Evolutionary conservation across 495 filamentous ascomycete genomes (phyloP).

Genomic region (Trichoderma orchidacearum): DNA sequence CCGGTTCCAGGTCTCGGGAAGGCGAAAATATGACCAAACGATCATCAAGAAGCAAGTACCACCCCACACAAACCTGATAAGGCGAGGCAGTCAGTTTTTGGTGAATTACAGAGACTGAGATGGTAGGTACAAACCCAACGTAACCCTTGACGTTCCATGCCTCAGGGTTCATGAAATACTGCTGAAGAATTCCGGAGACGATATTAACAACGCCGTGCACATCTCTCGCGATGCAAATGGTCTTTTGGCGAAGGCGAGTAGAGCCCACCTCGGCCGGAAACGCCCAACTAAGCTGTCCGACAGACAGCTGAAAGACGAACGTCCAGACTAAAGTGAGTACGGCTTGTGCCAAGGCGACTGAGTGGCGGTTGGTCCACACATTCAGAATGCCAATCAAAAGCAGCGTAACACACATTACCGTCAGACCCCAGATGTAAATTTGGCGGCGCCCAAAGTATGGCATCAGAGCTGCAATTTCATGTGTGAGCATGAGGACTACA

Average conservation of each 20-base stretch:
- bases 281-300: constrained; percentile 42
- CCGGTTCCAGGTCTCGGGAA: constrained; percentile 18
- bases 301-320: constrained; percentile 38
- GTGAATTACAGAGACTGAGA: too few relatives aligned
- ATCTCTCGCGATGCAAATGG: constrained; percentile 37
- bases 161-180: constrained; percentile 32
- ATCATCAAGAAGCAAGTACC: constrained; percentile 27
- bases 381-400: constrained; percentile 22
- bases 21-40: constrained; percentile 18
- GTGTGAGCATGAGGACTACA: too few relatives aligned
- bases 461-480: too few relatives aligned
- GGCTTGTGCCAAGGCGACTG: constrained; percentile 15
- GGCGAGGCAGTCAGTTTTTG: too few relatives aligned
- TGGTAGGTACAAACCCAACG: constrained; percentile 36
- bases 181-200: constrained; percentile 31
- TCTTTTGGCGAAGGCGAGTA: constrained; percentile 38
- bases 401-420: constrained; percentile 19
- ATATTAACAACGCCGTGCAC: constrained; percentile 35
- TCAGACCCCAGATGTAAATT: constrained; percentile 26
- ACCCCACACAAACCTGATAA: too few relatives aligned
- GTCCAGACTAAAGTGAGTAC: constrained; percentile 38
- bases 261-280: constrained; percentile 42
- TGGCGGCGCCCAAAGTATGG: too few relatives aligned
- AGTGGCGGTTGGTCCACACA: constrained; percentile 8
- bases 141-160: constrained; percentile 38